Evolutionary conservation across 2,329 filamentous ascomycete species (phyloP).

Genomic region (Epichloe sp.): DNA sequence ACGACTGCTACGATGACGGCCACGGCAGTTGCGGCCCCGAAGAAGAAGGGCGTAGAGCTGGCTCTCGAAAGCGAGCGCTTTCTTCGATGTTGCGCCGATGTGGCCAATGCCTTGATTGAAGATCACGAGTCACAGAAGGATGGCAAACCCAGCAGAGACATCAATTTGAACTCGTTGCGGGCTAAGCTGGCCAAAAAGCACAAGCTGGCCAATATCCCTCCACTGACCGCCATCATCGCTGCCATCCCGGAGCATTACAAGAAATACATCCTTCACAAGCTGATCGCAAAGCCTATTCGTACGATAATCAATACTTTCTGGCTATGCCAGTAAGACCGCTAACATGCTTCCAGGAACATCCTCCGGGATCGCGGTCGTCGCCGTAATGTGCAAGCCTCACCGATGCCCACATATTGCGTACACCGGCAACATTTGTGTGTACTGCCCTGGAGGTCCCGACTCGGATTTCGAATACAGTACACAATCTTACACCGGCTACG

Average conservation of each 20-base stretch:
- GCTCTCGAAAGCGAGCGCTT: constrained; percentile 90
- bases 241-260: constrained; percentile 99
- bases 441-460: constrained; percentile 93
- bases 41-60: constrained; percentile 60
- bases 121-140: constrained; percentile 78
- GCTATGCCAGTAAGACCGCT: background rate
- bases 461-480: constrained; percentile 99
- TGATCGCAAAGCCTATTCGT: constrained; percentile 94
- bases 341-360: constrained; percentile 54
- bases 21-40: constrained; percentile 51
- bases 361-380: constrained; percentile 93
- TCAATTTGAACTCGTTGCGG: constrained; percentile 84
- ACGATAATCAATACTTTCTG: constrained; percentile 11
- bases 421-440: constrained; percentile 97
- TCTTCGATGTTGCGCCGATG: constrained; percentile 87
- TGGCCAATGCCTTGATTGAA: constrained; percentile 85
- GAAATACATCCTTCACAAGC: constrained; percentile 92
- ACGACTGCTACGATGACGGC: constrained; percentile 48
- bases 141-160: constrained; percentile 62
- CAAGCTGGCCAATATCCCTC: constrained; percentile 73
- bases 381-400: constrained; percentile 99
- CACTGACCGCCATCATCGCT: constrained; percentile 91
- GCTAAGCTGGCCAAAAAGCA: constrained; percentile 89
- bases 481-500: constrained; percentile 96
- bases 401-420: constrained; percentile 96